Conservation (phyloP, 179 eudicot genomes). For the Heliamphora pulchella region DNA sequence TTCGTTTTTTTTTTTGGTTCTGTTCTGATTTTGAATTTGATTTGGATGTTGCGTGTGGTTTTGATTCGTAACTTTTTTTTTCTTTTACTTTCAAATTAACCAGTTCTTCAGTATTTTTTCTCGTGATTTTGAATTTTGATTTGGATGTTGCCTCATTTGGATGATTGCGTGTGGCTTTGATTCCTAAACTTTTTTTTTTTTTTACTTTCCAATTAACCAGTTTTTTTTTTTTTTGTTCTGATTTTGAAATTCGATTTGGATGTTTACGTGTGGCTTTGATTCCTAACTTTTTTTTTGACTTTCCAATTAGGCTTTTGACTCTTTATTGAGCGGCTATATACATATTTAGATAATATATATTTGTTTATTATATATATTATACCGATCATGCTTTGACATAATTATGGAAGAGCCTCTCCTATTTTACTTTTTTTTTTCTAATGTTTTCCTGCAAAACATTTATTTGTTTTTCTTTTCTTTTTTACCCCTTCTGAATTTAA, state of each 20-base stretch:
- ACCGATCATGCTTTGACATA: no score
- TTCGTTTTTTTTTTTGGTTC: not conserved
- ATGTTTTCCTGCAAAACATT: not conserved
- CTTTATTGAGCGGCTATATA: not conserved
- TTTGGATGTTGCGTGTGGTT: not conserved
- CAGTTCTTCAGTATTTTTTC: slow-evolving; percentile 19
- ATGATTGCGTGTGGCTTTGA: not conserved
- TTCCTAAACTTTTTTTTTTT: not conserved
- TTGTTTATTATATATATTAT: no score
- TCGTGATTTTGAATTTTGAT: not conserved
- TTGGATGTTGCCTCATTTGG: not conserved
- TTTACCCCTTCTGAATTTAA: not conserved
- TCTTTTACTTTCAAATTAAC: not conserved
- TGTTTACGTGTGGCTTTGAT: not conserved
- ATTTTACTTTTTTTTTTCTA: not conserved
- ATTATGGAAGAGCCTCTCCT: not conserved
- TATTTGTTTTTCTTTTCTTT: not conserved
- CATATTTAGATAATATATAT: no score
- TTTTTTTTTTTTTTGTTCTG: no score
- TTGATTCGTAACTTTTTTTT: not conserved
- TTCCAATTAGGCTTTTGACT: no score
- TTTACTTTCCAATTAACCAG: no score
- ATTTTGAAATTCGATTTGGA: not conserved
- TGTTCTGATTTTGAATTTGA: no score
- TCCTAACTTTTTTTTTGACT: not conserved